Conservation (phyloP, 345 rosid species). For the Barbarea vulgaris region DNA sequence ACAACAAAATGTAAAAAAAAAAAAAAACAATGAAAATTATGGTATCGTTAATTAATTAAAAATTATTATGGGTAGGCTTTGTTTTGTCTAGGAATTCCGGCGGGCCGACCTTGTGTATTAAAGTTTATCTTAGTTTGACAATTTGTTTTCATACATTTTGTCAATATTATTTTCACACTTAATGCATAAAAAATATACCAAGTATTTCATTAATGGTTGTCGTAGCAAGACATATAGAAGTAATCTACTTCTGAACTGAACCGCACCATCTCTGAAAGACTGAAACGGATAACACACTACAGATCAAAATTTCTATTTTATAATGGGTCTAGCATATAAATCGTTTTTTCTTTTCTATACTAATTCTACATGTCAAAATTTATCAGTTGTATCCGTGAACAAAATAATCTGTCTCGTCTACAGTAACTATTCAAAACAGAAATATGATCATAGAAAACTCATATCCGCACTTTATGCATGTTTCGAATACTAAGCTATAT, state of each 20-base stretch:
- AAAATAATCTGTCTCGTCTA: background rate
- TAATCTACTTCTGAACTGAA: background rate
- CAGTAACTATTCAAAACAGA: background rate
- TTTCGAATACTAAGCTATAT: background rate
- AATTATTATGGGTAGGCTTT: conserved; percentile 17
- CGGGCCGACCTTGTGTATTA: conserved; percentile 30
- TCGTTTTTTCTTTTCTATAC: background rate
- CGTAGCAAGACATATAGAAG: background rate
- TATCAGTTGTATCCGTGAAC: background rate
- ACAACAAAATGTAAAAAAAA: conserved; percentile 3
- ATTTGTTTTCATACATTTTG: background rate
- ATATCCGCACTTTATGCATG: too few species aligned
- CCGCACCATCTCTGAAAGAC: background rate
- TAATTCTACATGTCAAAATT: background rate
- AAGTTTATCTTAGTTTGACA: conserved; percentile 24
- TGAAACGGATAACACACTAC: background rate
- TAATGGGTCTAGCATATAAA: background rate
- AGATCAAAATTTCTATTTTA: background rate
- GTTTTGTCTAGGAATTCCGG: conserved; percentile 22
- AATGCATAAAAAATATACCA: background rate
- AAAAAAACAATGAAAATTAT: background rate
- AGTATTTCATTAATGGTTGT: background rate
- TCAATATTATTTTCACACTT: background rate
- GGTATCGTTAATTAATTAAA: background rate
- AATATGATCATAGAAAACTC: background rate